Evolutionary conservation across 1,284 basidiomycete genomes (phyloP), one percentile per base, ranked within the genome.

Genomic region (Malassezia equina): DNA sequence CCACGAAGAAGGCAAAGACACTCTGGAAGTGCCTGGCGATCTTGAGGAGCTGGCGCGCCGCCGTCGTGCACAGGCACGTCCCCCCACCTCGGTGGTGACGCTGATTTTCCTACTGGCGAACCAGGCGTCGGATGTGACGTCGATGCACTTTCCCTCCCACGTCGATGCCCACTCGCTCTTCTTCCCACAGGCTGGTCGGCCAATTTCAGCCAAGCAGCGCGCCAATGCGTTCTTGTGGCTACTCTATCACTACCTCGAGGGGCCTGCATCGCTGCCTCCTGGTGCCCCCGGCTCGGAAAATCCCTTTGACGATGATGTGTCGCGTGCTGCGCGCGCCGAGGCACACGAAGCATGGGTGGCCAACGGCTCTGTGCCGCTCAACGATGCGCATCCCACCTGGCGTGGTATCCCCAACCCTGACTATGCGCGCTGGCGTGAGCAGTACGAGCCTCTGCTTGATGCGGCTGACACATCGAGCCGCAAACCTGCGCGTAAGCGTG

Each of bases 201-300:
- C 67, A 0, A 52, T 73, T 12, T 63, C 66, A 0, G 63, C 68
- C 0, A 57, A 48, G 47, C 56, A 71, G 24, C 58, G 70, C 2
- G 70, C 69, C 2, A 49, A 64, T 17, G 62, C 60, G 1, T 73
- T 73, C 60, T 54, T 73, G 49, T 73, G 70, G 70, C 58, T 73
- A 7, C 43, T 71, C 8, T 73, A 68, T 54, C 69, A 71, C 49
- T 73, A 73, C 36, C 59, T 69, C 41, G 69, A 73, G 47, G 70
- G 67, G 1, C 66, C 64, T 0, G 68, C 64, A 9, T 58, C 60
- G 9, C 36, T 55, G n/a, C 59, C 62, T 1, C 66, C 66, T 1
- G 66, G 65, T 25, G 58, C 54, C 32, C 47, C 55, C n/a, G 50
- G 44, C 13, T n/a, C 44, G 3, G 46, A 57, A 5, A 73, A 73